Base-by-base conservation (phyloP, 306 rosid genomes). In the Mucuna pruriens region DNA sequence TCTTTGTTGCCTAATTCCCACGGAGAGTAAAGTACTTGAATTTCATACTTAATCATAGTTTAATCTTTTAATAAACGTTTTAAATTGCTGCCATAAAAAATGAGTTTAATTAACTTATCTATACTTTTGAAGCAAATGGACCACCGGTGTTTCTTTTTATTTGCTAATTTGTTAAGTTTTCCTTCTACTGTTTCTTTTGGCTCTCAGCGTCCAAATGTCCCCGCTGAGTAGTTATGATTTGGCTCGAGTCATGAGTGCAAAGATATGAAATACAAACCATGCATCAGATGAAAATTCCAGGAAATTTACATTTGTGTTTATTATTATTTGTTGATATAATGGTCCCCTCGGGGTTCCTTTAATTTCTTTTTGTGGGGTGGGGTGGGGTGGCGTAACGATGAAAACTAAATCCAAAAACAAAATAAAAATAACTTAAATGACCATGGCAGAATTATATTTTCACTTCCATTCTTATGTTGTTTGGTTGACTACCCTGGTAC, bases 1-100 rank as follows among this genome's bases (percentile, higher is more conserved):
- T 58, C 60, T 86, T 71, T 51, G 12, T 54, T 33, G 75, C 49
- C 82, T 80, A 82, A 58, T 75, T 67, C 82, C 60, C 62, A 86
- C 48, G 62, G 19, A 10, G 44, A 25, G 52, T 75, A 69, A 86
- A 69, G 67, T 62, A 68, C 83, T 74, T 40, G 26, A 31, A 40
- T 82, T 75, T 78, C 36, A 67, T 77, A 51, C 29, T 34, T 64
- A 54, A 4, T 71, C 17, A 9, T 12, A 68, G 44, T 57, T 55
- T 75, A 42, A 62, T 51, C n/a, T 40, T 40, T 38, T 12, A 19
- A 11, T 26, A 6, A 20, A 46, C 67, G 19, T 29, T 39, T 7
- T 34, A 22, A 66, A 34, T 13, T 46, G 71, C 16, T 42, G 31
- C 12, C 4, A 58, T 16, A 23, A 61, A 16, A 71, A 49, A 39